Conservation (phyloP, 129 eudicot species). For the Chrysanthemum makinoi region DNA sequence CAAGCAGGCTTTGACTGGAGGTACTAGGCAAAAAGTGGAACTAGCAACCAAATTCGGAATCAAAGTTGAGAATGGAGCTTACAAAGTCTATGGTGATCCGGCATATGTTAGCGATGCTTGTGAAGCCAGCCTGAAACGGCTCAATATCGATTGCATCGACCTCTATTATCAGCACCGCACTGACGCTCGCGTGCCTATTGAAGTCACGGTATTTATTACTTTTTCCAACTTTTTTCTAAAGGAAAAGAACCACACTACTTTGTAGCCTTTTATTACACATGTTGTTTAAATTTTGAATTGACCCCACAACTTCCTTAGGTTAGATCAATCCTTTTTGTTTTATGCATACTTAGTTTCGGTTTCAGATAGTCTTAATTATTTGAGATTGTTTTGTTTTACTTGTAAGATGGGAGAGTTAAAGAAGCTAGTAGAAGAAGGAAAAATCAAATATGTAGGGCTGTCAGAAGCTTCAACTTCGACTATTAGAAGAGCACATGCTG, state of each 20-base stretch:
- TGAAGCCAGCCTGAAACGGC: conserved; percentile 30
- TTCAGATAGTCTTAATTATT: background rate
- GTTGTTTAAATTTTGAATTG: too few species aligned
- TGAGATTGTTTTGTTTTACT: background rate
- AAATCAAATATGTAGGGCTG: too few species aligned
- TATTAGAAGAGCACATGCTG: too few species aligned
- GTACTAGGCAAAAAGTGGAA: conserved; percentile 41
- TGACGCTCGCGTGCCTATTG: conserved; percentile 50
- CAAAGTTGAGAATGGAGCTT: conserved; percentile 25
- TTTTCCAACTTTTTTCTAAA: background rate
- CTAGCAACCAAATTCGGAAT: conserved; percentile 51
- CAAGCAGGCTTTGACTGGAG: conserved; percentile 44
- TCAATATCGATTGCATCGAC: conserved; percentile 36
- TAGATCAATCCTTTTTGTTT: too few species aligned
- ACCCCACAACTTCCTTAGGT: too few species aligned
- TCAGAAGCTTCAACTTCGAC: too few species aligned
- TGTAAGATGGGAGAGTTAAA: too few species aligned
- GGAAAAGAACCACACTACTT: too few species aligned
- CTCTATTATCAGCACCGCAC: conserved; percentile 52
- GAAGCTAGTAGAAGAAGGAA: too few species aligned
- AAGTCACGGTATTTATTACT: conserved; percentile 27
- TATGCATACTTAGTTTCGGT: background rate
- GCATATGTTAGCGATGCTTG: conserved; percentile 41
- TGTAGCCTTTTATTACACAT: too few species aligned
- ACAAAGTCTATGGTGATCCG: conserved; percentile 7